phyloP scores from a whole-genome alignment of 176 grass and related monocot genomes.

The Ensete ventricosum region DNA sequence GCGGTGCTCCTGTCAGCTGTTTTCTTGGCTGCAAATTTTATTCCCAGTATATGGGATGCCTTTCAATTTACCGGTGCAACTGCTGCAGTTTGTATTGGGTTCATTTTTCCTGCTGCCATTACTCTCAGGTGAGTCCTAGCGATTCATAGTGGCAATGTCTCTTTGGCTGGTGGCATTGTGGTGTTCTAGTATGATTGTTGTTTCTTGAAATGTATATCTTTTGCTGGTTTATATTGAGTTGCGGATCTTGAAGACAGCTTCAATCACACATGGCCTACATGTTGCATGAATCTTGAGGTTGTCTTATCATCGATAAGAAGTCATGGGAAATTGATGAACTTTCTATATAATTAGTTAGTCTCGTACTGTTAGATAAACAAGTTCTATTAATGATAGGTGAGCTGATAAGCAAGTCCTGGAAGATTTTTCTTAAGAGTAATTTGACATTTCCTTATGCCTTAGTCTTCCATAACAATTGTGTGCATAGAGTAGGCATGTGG shows the following conservation, averaged over 20 bases:
- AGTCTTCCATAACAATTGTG: background rate
- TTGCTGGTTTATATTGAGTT: background rate
- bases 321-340: background rate
- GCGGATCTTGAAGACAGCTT: too few relatives aligned
- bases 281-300: background rate
- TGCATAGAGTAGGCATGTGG: background rate
- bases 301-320: background rate
- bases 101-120: constrained; percentile 85
- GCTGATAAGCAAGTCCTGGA: background rate
- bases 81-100: constrained; percentile 95
- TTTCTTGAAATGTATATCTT: background rate
- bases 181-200: background rate
- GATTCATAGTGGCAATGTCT: background rate
- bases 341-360: background rate
- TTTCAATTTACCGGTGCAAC: constrained; percentile 95
- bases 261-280: background rate
- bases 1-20: constrained; percentile 49
- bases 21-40: constrained; percentile 75
- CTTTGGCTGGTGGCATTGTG: background rate
- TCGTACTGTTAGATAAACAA: background rate
- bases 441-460: background rate
- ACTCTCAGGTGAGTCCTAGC: constrained; percentile 51
- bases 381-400: background rate
- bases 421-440: background rate
- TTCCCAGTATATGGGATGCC: constrained; percentile 98